Evolutionary conservation across 306 rosid species (phyloP).

Genomic region (Coriaria nepalensis): DNA sequence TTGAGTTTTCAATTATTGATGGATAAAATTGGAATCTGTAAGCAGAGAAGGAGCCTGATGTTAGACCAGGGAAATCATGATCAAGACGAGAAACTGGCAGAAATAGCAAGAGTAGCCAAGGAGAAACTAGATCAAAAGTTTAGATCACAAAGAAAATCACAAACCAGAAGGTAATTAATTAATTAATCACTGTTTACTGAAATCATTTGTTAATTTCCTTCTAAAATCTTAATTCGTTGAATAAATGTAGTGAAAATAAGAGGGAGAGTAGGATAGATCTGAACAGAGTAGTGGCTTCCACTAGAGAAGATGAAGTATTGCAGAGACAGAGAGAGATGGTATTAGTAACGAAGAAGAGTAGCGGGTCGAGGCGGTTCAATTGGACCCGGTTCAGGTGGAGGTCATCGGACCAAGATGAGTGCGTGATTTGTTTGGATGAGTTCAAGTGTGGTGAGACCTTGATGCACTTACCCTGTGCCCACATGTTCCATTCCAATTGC

Average conservation of each 20-base stretch:
- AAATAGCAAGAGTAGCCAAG: slow-evolving; percentile 54
- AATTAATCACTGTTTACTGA: too few relatives aligned
- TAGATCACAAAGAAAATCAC: slow-evolving; percentile 21
- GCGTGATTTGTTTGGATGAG: slow-evolving; percentile 55
- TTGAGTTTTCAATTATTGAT: not conserved
- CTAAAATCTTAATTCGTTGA: too few relatives aligned
- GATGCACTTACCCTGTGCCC: slow-evolving; percentile 60
- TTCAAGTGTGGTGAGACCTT: slow-evolving; percentile 36
- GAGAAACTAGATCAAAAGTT: slow-evolving; percentile 57
- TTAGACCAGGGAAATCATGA: slow-evolving; percentile 17
- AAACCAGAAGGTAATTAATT: slow-evolving; percentile 13
- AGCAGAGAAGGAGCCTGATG: slow-evolving; percentile 24
- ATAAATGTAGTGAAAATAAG: too few relatives aligned
- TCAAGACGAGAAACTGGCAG: slow-evolving; percentile 44
- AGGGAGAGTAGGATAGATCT: too few relatives aligned
- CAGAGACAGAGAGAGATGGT: too few relatives aligned
- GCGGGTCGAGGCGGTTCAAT: slow-evolving; percentile 28
- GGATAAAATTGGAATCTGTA: not conserved
- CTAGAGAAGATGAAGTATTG: too few relatives aligned
- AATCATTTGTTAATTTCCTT: too few relatives aligned
- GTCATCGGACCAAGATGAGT: slow-evolving; percentile 48
- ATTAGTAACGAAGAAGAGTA: slow-evolving; percentile 15
- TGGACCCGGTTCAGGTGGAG: slow-evolving; percentile 65
- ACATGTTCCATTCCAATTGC: slow-evolving; percentile 62
- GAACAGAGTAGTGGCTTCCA: too few relatives aligned